Conservation (phyloP, 2,329 filamentous ascomycete genomes). For the Diaporthe eres region DNA sequence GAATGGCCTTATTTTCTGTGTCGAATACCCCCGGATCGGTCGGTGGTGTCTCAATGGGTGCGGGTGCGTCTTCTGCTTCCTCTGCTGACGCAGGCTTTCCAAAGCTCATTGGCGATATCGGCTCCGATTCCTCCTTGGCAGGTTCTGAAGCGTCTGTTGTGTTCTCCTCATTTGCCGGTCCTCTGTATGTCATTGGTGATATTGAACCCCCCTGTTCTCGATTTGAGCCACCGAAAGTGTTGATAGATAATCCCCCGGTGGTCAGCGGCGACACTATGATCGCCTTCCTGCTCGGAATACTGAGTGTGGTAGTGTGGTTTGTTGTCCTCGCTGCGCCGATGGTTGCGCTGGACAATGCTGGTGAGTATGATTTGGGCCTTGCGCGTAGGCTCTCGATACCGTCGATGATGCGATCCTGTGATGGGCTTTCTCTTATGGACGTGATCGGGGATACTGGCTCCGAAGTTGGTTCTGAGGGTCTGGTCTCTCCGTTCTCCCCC, state of each 20-base stretch:
- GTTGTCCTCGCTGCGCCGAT: constrained; percentile 15
- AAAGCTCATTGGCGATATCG: constrained; percentile 25
- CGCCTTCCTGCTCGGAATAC: neutral
- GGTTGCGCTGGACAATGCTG: constrained; percentile 8
- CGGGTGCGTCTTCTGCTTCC: neutral
- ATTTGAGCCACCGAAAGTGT: constrained; percentile 8
- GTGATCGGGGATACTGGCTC: constrained; percentile 27
- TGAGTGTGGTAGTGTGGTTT: neutral
- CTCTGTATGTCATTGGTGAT: constrained; percentile 27
- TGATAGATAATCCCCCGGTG: neutral
- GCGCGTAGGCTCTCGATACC: neutral
- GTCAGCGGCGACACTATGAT: constrained; percentile 6
- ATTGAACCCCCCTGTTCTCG: constrained; percentile 2
- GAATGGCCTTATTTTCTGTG: neutral
- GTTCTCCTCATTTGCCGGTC: neutral
- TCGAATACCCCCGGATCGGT: neutral
- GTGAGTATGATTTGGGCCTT: constrained; percentile 31
- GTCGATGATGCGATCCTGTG: neutral
- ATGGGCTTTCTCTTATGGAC: constrained; percentile 11
- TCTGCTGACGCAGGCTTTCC: constrained; percentile 7
- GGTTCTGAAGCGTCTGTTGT: neutral
- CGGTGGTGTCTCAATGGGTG: neutral
- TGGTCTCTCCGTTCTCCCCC: neutral
- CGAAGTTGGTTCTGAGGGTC: neutral
- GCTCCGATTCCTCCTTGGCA: constrained; percentile 4